Evolutionary conservation across 2,329 filamentous ascomycete species (phyloP), one percentile per base, ranked within the genome.

Genomic region (Zalaria obscura): DNA sequence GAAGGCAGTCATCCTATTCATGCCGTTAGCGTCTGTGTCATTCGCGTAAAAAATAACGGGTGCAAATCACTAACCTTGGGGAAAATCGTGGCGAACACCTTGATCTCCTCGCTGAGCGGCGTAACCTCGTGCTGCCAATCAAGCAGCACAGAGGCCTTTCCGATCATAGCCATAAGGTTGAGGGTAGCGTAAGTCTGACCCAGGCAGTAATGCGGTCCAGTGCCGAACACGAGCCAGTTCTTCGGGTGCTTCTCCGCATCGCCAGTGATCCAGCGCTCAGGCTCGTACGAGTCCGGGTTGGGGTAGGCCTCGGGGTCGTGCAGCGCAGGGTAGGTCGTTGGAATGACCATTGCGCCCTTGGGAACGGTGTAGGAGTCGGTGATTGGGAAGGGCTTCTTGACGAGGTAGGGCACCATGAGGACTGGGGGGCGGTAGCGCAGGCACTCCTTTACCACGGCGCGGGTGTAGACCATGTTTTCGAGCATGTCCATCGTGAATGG

Each of bases 1-100:
- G 42, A 35, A 44, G 39, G 27, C 42, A 44, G 36, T 44, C 42
- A 38, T 44, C 42, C 39, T 44, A 35, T 3, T 18, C 36, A 18
- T 40, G 3, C 18, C 18, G 18, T 18, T 18, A 26, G 25, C 25
- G 38, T 43, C 25, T 39, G 41, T 28, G 32, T n/a, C 8, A 6
- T 5, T 18, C 8, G 2, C 6, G 4, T 18, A 9, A 9, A 5
- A 5, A 38, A 8, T 5, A 38, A 27, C 10, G 3, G 27, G 25
- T 4, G 27, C 11, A 11, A 27, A 25, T 11, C 40, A 67, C 79
- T 62, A 66, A 93, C 88, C 82, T 83, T 82, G 43, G 91, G 91
- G 73, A 98, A 98, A 53, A 98, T 93, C 27, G 87, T 95, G 34
- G 91, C 91, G 66, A 96, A 98, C 51, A 96, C 89, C 69, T 93